Evolutionary conservation across 2,329 filamentous ascomycete species (phyloP).

Genomic region (Cryphonectria radicalis): DNA sequence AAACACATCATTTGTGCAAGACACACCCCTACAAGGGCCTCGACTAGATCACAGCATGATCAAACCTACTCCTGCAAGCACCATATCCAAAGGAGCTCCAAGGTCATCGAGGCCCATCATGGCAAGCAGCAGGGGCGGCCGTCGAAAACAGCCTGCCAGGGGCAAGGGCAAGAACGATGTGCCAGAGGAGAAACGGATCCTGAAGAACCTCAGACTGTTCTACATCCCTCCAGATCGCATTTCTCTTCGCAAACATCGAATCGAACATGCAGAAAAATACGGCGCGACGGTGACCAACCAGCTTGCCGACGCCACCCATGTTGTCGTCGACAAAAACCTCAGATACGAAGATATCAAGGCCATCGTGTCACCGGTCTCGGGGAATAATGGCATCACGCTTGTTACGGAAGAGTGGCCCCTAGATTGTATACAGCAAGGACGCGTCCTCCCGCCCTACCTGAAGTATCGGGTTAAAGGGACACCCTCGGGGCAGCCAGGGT

Average conservation of each 20-base stretch:
- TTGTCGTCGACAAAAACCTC: slow-evolving; percentile 76
- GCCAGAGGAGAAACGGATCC: slow-evolving; percentile 60
- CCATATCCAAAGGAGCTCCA: slow-evolving; percentile 20
- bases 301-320: slow-evolving; percentile 69
- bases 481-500: slow-evolving; percentile 34
- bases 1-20: slow-evolving; percentile 36
- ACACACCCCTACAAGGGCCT: slow-evolving; percentile 38
- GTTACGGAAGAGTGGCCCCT: slow-evolving; percentile 72
- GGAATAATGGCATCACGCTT: slow-evolving; percentile 47
- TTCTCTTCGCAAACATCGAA: slow-evolving; percentile 69
- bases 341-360: slow-evolving; percentile 65
- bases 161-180: slow-evolving; percentile 53
- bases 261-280: slow-evolving; percentile 73
- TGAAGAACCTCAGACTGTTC: slow-evolving; percentile 66
- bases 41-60: slow-evolving; percentile 28
- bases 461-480: slow-evolving; percentile 64
- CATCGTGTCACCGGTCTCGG: slow-evolving; percentile 50
- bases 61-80: slow-evolving; percentile 36
- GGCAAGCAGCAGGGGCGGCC: slow-evolving; percentile 30
- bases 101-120: slow-evolving; percentile 34
- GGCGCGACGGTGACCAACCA: slow-evolving; percentile 73
- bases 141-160: slow-evolving; percentile 37
- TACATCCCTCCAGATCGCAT: slow-evolving; percentile 84
- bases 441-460: slow-evolving; percentile 58
- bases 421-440: slow-evolving; percentile 66